phyloP scores from a whole-genome alignment of 805 yeast genomes.

The Lachancea dasiensis region DNA sequence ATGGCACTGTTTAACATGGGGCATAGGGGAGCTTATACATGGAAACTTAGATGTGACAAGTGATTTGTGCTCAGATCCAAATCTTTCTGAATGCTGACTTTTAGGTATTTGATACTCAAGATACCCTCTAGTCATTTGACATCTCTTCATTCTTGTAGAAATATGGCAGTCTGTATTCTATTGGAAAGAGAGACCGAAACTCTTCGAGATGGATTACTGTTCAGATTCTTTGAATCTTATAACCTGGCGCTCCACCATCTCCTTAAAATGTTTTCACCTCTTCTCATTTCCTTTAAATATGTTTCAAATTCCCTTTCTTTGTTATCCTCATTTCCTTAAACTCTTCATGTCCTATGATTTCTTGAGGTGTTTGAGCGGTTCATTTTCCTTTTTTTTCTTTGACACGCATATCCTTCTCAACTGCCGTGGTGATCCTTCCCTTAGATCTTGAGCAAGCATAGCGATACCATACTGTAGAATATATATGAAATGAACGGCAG shows the following conservation, averaged over 20 bases:
- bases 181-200: too few relatives aligned
- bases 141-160: constrained; percentile 4
- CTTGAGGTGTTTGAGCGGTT: too few relatives aligned
- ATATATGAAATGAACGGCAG: constrained; percentile 9
- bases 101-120: constrained; percentile 10
- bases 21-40: not conserved
- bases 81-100: not conserved
- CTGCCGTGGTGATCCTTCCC: not conserved
- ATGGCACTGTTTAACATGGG: not conserved
- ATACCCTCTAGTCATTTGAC: constrained; percentile 10
- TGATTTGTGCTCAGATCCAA: not conserved
- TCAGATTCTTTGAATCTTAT: too few relatives aligned
- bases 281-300: not conserved
- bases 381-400: too few relatives aligned
- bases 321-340: constrained; percentile 1
- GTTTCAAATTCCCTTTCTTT: too few relatives aligned
- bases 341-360: not conserved
- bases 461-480: not conserved
- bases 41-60: not conserved
- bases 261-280: too few relatives aligned
- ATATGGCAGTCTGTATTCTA: too few relatives aligned
- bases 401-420: not conserved
- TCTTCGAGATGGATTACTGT: too few relatives aligned
- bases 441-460: not conserved
- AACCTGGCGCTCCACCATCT: too few relatives aligned